Base-by-base conservation (phyloP, 2,329 filamentous ascomycete genomes). In the Diaporthe capsici region DNA sequence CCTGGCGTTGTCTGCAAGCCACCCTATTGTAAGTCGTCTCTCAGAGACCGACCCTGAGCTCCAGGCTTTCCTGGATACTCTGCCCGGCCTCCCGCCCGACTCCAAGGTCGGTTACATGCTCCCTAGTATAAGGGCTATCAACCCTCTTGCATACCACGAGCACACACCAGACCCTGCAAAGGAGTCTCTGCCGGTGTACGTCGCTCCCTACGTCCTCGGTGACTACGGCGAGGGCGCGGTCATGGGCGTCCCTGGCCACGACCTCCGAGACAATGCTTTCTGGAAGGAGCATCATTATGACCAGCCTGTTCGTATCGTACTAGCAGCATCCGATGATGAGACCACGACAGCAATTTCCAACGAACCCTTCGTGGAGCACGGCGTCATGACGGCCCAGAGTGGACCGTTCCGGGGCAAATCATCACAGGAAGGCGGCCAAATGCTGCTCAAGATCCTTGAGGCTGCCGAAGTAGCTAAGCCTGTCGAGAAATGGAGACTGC, bases 191-290 rank as follows among this genome's bases (percentile, higher is more conserved):
- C 95, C 95, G 1, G 88, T 98, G 7, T 98, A 93, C 80, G 93
- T 94, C 31, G 94, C 95, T 13, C 93, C 95, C 0, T 98, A 98
- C 81, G 95, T 98, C 15, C 87, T 97, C 7, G 93, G 93, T 37
- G 94, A 95, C 81, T 97, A 97, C 79, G 95, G 95, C 22, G 94
- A 95, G 78, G 95, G 95, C 1, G 95, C 95, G 13, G 93, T 98
- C 2, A 98, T 98, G 95, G 95, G 95, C 58, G 95, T 98, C 10
- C 95, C 95, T 0, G 95, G 92, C 2, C 95, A 98, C 81, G 95
- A 98, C 83, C 82, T 88, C 6, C 90, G 95, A 71, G 95, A 98
- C 79, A 88, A 94, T 83, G 90, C 90, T 1, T 98, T 98, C 82
- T 98, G 95, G 93, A 91, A 89, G 79, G 87, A 92, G 75, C 95